Base-by-base conservation (phyloP, 2,329 filamentous ascomycete genomes). In the Trichoderma oligosporum region DNA sequence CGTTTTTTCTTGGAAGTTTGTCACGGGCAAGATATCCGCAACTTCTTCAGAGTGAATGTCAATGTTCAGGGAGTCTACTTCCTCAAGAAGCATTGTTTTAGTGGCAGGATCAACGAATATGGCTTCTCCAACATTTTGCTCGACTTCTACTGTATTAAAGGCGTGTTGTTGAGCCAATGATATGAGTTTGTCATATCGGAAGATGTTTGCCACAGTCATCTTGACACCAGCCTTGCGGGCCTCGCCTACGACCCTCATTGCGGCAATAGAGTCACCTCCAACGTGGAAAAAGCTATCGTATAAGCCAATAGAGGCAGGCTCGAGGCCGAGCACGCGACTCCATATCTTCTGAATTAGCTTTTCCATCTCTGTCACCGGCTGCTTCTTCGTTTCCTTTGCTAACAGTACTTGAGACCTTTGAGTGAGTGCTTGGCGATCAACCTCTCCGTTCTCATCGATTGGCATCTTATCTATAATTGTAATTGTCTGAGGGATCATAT, bases 211-310 rank as follows among this genome's bases (percentile, higher is more conserved):
- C 31, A 62, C 41, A 14, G 31, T 29, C 7, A 62, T 18, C 9
- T 39, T 2, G 20, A 58, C 42, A 14, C 52, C 46, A 6, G 45
- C 8, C 12, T 20, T 22, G n/a, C 49, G 56, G 8, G 31, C 27
- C 7, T 20, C 48, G 18, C 36, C 36, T 3, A 58, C 77, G 4
- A 81, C 61, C 57, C 73, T 76, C 73, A 80, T 82, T 1, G 77
- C 77, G 0, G 70, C 61, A 2, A 80, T 71, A 0, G 77, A 79
- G 62, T 79, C 76, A 22, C 78, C 78, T 7, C 78, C 78, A 0
- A 78, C 69, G 0, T 69, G 68, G 69, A 80, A 78, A 64, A 81
- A 80, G 64, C 74, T 77, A 60, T 78, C 73, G 4, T 76, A 71
- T 2, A 70, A 58, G 4, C 71, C 70, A 24, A 78, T 74, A 6